Conservation (phyloP, 306 rosid genomes). For the Rosa lucieae region DNA sequence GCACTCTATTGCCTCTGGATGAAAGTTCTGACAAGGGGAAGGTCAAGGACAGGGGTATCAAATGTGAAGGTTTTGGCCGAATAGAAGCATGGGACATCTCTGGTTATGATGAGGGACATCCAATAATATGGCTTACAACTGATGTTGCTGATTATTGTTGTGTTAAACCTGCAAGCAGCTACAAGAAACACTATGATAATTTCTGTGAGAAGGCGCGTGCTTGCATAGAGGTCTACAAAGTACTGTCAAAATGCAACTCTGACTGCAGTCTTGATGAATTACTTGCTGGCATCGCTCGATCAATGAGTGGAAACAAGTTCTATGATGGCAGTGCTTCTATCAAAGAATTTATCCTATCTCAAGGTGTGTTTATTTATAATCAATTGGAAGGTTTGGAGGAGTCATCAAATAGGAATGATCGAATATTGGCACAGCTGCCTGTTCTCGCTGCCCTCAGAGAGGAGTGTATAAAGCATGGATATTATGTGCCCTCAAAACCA, state of each 20-base stretch:
- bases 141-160: slow-evolving; percentile 80
- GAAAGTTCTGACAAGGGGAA: slow-evolving; percentile 57
- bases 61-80: slow-evolving; percentile 86
- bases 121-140: slow-evolving; percentile 87
- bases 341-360: slow-evolving; percentile 70
- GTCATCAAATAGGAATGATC: slow-evolving; percentile 59
- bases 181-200: slow-evolving; percentile 63
- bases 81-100: slow-evolving; percentile 89
- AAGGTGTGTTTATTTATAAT: slow-evolving; percentile 78
- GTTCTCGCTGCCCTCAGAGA: slow-evolving; percentile 71
- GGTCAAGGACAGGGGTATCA: slow-evolving; percentile 61
- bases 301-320: slow-evolving; percentile 65
- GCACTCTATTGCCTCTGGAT: slow-evolving; percentile 65
- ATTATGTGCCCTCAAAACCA: slow-evolving; percentile 31
- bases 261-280: slow-evolving; percentile 73
- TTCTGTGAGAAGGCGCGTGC: slow-evolving; percentile 74
- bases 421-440: slow-evolving; percentile 53
- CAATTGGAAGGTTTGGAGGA: slow-evolving; percentile 82
- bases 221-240: slow-evolving; percentile 76
- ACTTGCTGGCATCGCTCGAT: slow-evolving; percentile 80
- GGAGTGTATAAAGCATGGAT: slow-evolving; percentile 50
- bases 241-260: slow-evolving; percentile 60
- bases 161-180: slow-evolving; percentile 62
- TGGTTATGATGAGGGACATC: slow-evolving; percentile 87
- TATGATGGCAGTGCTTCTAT: slow-evolving; percentile 66